A percentile compares a stretch with the other conserved stretches of the same genome.
These are phyloP conservation scores for Jatropha multifida DNA, from an alignment of 441 rosid species.

Conservation along the genomic window DNA sequence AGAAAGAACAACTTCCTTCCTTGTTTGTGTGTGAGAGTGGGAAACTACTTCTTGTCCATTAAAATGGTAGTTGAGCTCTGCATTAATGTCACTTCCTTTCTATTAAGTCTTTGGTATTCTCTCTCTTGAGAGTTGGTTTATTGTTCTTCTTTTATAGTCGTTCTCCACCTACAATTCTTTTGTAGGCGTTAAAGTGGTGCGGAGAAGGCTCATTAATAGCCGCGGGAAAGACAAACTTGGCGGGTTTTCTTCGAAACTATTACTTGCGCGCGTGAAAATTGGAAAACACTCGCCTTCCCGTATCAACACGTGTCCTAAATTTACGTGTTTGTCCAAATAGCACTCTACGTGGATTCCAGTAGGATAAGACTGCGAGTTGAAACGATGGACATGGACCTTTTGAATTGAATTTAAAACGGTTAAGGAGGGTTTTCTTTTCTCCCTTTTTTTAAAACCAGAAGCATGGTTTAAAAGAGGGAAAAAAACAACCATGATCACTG, in stretches of 20 bases:
- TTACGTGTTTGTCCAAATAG: background rate
- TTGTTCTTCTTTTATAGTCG: background rate
- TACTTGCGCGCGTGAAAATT: background rate
- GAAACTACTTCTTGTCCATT: background rate
- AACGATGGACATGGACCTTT: background rate
- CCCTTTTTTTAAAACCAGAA: too few relatives aligned
- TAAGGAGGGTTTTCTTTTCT: background rate
- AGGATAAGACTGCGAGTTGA: background rate
- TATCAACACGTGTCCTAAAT: background rate
- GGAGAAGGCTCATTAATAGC: slow-evolving; percentile 53
- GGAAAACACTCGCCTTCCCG: fast-evolving
- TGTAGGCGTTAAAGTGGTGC: slow-evolving; percentile 37
- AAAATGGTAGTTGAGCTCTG: slow-evolving; percentile 59
- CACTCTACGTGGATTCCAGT: background rate
- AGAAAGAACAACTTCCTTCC: background rate
- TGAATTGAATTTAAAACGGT: slow-evolving; percentile 21
- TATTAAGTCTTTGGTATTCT: slow-evolving; percentile 9
- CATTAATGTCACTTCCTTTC: slow-evolving; percentile 53
- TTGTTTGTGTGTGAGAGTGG: too few relatives aligned
- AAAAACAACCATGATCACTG: background rate
- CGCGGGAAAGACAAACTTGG: slow-evolving; percentile 55
- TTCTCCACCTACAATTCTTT: background rate
- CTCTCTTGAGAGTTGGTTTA: background rate
- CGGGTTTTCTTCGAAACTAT: background rate
- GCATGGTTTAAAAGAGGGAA: background rate